Conservation (phyloP, 164 flowering plant species). For the Tetracentron sinense region DNA sequence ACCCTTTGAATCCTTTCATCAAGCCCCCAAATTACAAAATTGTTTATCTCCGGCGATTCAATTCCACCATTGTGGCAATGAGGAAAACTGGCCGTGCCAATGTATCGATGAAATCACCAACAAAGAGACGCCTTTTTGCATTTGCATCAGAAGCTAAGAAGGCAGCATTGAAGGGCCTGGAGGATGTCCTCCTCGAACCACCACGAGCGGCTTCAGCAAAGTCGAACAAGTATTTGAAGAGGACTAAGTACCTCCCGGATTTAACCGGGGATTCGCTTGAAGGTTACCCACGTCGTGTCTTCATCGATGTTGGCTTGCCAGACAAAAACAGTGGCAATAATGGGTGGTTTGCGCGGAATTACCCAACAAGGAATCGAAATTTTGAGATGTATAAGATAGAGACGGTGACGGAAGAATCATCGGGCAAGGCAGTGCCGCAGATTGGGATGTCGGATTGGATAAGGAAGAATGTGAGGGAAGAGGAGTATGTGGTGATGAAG, state of each 20-base stretch:
- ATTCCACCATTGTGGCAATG: conserved; percentile 45
- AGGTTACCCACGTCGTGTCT: conserved; percentile 58
- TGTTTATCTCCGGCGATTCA: conserved; percentile 46
- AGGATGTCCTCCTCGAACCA: conserved; percentile 77
- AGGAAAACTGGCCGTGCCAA: conserved; percentile 24
- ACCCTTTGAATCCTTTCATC: conserved; percentile 16
- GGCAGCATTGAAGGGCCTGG: conserved; percentile 54
- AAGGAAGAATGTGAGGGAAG: conserved; percentile 53
- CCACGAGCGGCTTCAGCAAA: conserved; percentile 42
- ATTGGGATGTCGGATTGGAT: conserved; percentile 61
- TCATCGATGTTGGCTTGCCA: conserved; percentile 48
- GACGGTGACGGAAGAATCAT: conserved; percentile 27
- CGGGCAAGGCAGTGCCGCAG: conserved; percentile 13
- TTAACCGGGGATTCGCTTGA: conserved; percentile 56
- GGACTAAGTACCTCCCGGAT: conserved; percentile 62
- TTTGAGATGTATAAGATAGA: conserved; percentile 60
- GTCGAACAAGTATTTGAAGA: conserved; percentile 33
- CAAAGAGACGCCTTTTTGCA: conserved; percentile 28
- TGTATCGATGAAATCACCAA: background rate
- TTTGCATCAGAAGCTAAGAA: conserved; percentile 38
- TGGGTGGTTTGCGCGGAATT: conserved; percentile 56
- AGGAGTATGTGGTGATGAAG: conserved; percentile 78
- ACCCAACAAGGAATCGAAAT: conserved; percentile 53
- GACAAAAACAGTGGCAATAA: conserved; percentile 21
- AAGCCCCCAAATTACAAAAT: conserved; percentile 46